Evolutionary conservation across 2,329 filamentous ascomycete species (phyloP), one percentile per base, ranked within the genome.

Genomic region (Neopestalotiopsis sp.): DNA sequence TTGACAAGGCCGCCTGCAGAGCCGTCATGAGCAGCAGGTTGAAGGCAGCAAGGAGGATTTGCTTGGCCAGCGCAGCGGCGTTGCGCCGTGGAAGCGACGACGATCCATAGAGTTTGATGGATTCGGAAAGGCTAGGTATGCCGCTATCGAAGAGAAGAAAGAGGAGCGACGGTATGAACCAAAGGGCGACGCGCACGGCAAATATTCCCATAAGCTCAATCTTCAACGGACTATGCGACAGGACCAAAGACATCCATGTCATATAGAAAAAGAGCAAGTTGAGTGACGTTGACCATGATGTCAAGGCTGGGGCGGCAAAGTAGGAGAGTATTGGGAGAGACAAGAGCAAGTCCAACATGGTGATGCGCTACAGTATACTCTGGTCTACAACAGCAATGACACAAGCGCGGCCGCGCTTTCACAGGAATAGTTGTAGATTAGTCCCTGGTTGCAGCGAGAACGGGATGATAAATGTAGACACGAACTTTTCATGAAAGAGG

Each of bases 221-320:
- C 69, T 89, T 88, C 17, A 96, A 83, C 0, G 93, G 90, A 1
- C 91, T 86, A 75, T 97, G 92, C 6, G 92, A 92, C 3, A 95
- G 84, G 53, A 97, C 89, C 40, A 98, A 86, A 0, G 93, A 95
- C 5, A 90, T 90, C 94, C 94, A 97, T 74, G 93, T 95, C 83
- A 97, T 88, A 79, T 94, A 95, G 81, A 97, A 96, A 84, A 97
- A 95, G 71, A 97, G 83, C 30, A 97, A 82, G 79, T 96, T 97
- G 71, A 97, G 84, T 1, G 91, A 94, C 1, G 94, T 95, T 14
- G 86, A 91, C 83, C 92, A 94, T 6, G 92, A 91, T 6, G 89
- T 87, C 69, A 90, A 78, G 61, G 87, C 83, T 1, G 89, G 88
- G 24, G 89, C 86, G 63, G 90, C 83, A 74, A 92, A 84, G 75